A percentile compares a stretch with the other conserved stretches of the same genome.
Conservation (phyloP, 2,329 filamentous ascomycete genomes). For the Seiridium unicorne region DNA sequence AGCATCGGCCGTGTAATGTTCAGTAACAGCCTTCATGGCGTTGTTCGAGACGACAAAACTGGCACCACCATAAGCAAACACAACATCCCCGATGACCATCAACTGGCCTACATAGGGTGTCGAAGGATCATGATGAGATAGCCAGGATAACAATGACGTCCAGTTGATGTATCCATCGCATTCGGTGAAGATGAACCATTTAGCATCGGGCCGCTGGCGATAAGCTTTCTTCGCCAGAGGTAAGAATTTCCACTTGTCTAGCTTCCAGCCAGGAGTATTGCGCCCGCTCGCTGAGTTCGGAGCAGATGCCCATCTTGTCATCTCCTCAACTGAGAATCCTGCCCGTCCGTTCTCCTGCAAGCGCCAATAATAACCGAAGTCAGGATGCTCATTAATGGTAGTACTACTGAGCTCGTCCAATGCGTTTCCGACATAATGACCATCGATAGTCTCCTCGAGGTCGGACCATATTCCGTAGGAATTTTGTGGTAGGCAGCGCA, state of each 20-base stretch:
- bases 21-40: slow-evolving; percentile 41
- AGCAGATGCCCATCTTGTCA: slow-evolving; percentile 23
- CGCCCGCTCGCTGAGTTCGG: slow-evolving; percentile 27
- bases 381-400: slow-evolving; percentile 36
- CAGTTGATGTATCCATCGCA: slow-evolving; percentile 57
- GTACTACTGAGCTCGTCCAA: slow-evolving; percentile 40
- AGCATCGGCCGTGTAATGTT: slow-evolving; percentile 38
- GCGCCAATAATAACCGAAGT: slow-evolving; percentile 51
- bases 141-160: slow-evolving; percentile 50
- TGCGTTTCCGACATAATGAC: slow-evolving; percentile 49
- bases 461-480: slow-evolving; percentile 59
- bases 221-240: slow-evolving; percentile 50
- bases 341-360: slow-evolving; percentile 39
- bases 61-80: slow-evolving; percentile 52
- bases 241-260: slow-evolving; percentile 59
- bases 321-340: slow-evolving; percentile 32
- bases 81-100: slow-evolving; percentile 45
- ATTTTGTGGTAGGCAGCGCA: slow-evolving; percentile 51
- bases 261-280: slow-evolving; percentile 46
- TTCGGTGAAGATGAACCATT: slow-evolving; percentile 60
- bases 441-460: slow-evolving; percentile 49
- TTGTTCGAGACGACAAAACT: slow-evolving; percentile 50
- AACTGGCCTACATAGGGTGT: slow-evolving; percentile 54
- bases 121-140: slow-evolving; percentile 45
- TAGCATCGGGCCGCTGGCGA: slow-evolving; percentile 38